These are phyloP conservation scores for Yamagishiella unicocca DNA, from an alignment of 139 green algal species.

Conservation along the genomic window DNA sequence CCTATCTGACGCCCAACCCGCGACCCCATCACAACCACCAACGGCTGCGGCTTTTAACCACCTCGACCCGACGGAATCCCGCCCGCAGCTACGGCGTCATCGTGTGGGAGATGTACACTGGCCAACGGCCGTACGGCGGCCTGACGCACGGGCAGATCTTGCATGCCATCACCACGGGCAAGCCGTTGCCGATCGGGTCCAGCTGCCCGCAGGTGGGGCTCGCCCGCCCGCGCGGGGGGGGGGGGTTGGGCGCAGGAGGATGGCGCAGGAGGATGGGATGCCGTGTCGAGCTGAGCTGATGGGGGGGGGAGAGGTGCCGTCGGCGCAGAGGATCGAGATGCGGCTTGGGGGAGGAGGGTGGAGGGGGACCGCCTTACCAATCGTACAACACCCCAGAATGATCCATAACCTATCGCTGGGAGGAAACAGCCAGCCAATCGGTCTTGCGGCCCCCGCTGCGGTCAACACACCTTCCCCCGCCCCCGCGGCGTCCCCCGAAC, in stretches of 20 bases:
- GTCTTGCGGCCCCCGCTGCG: too few species aligned
- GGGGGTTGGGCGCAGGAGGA: not conserved
- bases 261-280: not conserved
- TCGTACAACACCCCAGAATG: too few species aligned
- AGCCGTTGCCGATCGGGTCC: slow-evolving; percentile 28
- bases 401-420: too few species aligned
- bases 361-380: too few species aligned
- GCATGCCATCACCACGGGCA: slow-evolving; percentile 59
- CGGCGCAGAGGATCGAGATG: too few species aligned
- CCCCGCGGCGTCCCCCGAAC: not conserved
- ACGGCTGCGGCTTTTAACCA: too few species aligned
- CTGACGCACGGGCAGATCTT: slow-evolving; percentile 72
- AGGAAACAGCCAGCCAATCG: too few species aligned
- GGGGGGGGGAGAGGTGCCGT: not conserved
- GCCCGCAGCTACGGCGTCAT: slow-evolving; percentile 18
- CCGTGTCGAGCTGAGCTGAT: not conserved
- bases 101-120: slow-evolving; percentile 74
- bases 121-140: slow-evolving; percentile 64
- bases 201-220: slow-evolving; percentile 44
- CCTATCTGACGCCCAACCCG: too few species aligned
- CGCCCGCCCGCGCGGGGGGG: not conserved
- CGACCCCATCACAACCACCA: too few species aligned
- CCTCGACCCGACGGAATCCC: too few species aligned
- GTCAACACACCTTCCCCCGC: not conserved
- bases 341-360: too few species aligned